Base-by-base conservation (phyloP, 106 monocot species). In the Alisma plantagoaquatica region DNA sequence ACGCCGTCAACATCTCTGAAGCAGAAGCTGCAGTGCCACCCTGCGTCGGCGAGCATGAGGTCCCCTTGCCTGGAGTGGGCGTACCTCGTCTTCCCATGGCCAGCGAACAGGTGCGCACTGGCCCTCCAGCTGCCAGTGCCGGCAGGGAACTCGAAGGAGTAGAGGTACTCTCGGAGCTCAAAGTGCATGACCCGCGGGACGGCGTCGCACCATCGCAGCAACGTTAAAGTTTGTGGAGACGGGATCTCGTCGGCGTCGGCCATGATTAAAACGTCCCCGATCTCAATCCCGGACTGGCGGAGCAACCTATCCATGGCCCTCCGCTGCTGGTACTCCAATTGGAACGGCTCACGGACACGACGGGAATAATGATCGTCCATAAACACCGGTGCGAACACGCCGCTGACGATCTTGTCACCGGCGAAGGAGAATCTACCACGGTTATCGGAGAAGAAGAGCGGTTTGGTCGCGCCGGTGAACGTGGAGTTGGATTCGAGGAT, bases 21-120 rank as follows among this genome's bases (percentile, higher is more conserved):
- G 54, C 92, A 93, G 61, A 93, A 93, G 62, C 87, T 93, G 41
- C 92, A 93, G 30, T 93, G 92, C 92, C 92, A 93, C 0, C 92
- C 92, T 2, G 87, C 82, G 69, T 93, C 87, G 0, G 92, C 71
- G 19, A 93, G 49, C 10, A 93, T 64, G 10, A 75, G 26, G 19
- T 93, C 71, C 1, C 64, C 69, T 52, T 80, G 80, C 12, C 93
- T 67, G 2, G 87, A 87, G 33, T 93, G 93, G 24, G 67, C 41
- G 27, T 93, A 93, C 55, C 16, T 35, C 2, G 49, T 31, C 15
- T 51, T 22, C 35, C 35, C 14, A n/a, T n/a, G n/a, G 9, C 9
- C 6, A 38, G 6, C n/a, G 49, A 59, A 77, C 3, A 87, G 2
- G 23, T 88, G 83, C 2, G 77, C 77, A 2, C 81, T 63, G 1